A percentile compares a stretch with the other conserved stretches of the same genome.
phyloP scores from a whole-genome alignment of 305 asterid genomes.

The Lippia alba region DNA sequence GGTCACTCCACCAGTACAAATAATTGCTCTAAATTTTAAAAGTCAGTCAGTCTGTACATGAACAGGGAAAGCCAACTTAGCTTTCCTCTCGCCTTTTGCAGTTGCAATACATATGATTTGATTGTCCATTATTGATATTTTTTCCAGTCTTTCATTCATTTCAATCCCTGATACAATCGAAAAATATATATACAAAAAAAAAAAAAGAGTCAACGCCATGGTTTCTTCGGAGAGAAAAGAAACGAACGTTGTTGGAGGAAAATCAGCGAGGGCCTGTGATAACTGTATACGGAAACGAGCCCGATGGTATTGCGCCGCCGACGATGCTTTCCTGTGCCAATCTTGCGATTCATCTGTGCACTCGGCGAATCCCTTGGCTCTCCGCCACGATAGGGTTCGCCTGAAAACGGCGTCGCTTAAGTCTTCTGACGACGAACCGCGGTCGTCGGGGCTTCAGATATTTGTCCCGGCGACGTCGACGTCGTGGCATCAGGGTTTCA shows the following conservation, averaged over 20 bases:
- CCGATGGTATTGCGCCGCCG: conserved; percentile 82
- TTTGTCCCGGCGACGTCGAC: conserved; percentile 41
- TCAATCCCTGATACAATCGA: not conserved
- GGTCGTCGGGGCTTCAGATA: conserved; percentile 4
- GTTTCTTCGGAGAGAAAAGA: conserved; percentile 45
- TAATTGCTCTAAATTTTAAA: conserved; percentile 42
- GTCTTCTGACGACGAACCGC: conserved; percentile 18
- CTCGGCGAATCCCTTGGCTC: conserved; percentile 77
- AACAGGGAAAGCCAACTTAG: conserved; percentile 22
- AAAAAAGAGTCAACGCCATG: conserved; percentile 20
- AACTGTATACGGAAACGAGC: conserved; percentile 68
- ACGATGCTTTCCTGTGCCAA: conserved; percentile 87
- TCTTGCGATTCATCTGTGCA: conserved; percentile 78
- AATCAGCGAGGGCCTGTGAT: conserved; percentile 80
- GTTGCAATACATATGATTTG: conserved; percentile 21
- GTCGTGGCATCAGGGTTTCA: conserved; percentile 73
- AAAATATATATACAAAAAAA: not conserved
- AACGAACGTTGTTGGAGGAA: conserved; percentile 67
- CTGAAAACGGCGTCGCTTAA: conserved; percentile 51
- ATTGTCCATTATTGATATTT: not conserved
- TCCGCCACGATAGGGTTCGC: conserved; percentile 78
- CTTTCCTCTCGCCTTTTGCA: conserved; percentile 17
- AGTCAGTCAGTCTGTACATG: conserved; percentile 8
- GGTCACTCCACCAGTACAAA: conserved; percentile 50
- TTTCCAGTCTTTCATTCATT: not conserved